These are phyloP conservation scores for Globisporangium middletonii DNA, from an alignment of 352 stramenopile genomes.

Conservation along the genomic window DNA sequence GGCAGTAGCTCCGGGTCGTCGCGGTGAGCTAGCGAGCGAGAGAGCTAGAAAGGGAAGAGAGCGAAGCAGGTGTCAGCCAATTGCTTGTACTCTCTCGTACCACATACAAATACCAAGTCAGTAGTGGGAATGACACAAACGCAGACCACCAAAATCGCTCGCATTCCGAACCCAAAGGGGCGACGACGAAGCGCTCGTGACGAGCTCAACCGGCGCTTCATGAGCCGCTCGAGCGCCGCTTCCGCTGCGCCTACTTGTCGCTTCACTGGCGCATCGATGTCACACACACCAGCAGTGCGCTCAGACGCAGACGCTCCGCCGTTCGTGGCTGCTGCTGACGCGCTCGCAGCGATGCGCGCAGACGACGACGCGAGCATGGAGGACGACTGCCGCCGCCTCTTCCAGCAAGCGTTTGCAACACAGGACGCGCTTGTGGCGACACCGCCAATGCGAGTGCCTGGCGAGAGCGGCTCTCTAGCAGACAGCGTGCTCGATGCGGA, in stretches of 20 bases:
- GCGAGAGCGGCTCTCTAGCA: neutral
- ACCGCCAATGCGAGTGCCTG: neutral
- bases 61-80: too few relatives aligned
- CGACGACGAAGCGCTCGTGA: too few relatives aligned
- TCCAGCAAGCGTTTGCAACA: neutral
- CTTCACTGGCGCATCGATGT: too few relatives aligned
- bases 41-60: too few relatives aligned
- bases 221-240: neutral
- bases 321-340: neutral
- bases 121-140: neutral
- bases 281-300: too few relatives aligned
- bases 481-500: slow-evolving; percentile 11
- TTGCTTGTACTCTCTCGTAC: too few relatives aligned
- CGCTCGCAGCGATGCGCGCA: neutral
- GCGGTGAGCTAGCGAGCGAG: neutral
- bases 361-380: neutral
- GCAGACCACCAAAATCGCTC: neutral
- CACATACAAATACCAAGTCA: neutral
- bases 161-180: neutral
- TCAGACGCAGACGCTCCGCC: neutral
- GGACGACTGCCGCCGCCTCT: neutral
- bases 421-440: neutral
- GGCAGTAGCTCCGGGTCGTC: neutral
- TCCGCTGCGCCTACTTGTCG: neutral
- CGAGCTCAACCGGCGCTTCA: neutral